Evolutionary conservation across 2,329 filamentous ascomycete genomes (phyloP).

Genomic region (Pestalotiopsis sp.): DNA sequence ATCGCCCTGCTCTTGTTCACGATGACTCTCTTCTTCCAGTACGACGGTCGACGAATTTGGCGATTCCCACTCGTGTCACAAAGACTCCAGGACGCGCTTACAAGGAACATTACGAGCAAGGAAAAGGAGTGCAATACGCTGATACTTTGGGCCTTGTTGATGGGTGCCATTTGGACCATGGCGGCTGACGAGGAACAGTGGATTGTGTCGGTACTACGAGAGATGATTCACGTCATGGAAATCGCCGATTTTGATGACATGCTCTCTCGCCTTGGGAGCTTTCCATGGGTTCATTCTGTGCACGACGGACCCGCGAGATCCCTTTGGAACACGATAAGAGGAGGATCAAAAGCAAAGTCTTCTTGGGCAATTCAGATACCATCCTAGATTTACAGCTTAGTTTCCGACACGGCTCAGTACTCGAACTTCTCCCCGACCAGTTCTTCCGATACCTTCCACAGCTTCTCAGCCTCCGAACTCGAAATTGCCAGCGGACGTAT

Average conservation of each 20-base stretch:
- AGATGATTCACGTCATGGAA: background rate
- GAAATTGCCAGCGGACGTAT: constrained; percentile 24
- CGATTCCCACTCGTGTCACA: background rate
- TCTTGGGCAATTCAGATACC: too few relatives aligned
- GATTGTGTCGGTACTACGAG: background rate
- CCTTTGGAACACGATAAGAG: background rate
- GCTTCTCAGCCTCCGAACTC: constrained; percentile 32
- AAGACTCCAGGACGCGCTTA: background rate
- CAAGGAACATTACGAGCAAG: background rate
- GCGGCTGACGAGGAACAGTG: background rate
- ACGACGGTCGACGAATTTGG: background rate
- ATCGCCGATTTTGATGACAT: background rate
- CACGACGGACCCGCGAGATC: background rate
- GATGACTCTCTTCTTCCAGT: constrained; percentile 4
- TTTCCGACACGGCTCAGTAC: constrained; percentile 18
- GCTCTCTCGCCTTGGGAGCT: background rate
- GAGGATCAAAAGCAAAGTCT: background rate
- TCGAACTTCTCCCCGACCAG: constrained; percentile 35
- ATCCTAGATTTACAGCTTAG: background rate
- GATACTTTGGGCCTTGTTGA: background rate
- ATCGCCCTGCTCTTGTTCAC: background rate
- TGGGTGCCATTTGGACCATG: constrained; percentile 3
- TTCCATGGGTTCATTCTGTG: background rate
- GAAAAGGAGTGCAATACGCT: background rate
- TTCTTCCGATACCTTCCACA: constrained; percentile 37